A percentile compares a stretch with the other conserved stretches of the same genome.
These are phyloP conservation scores for Colletotrichum incanum DNA, from an alignment of 2,329 filamentous ascomycete genomes.

Conservation along the genomic window DNA sequence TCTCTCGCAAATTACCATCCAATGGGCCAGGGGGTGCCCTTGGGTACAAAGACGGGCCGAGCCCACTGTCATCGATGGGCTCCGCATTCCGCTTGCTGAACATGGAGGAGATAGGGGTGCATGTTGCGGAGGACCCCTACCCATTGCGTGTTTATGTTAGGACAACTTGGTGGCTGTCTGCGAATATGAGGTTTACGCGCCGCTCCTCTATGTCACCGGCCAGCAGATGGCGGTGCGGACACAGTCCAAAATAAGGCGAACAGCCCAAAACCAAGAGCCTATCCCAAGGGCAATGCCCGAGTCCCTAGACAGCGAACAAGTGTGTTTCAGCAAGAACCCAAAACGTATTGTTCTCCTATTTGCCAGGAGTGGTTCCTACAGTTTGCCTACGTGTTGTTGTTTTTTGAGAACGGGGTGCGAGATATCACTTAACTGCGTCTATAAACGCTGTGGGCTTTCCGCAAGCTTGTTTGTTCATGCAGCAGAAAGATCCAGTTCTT, in stretches of 20 bases:
- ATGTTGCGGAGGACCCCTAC: constrained; percentile 29
- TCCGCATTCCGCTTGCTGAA: constrained; percentile 27
- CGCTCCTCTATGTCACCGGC: not conserved
- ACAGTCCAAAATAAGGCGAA: constrained; percentile 11
- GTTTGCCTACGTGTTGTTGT: constrained; percentile 22
- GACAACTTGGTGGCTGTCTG: constrained; percentile 12
- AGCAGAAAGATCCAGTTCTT: not conserved
- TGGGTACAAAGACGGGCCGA: constrained; percentile 34
- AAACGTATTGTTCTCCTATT: constrained; percentile 11
- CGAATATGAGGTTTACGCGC: constrained; percentile 19
- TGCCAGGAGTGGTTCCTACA: constrained; percentile 9
- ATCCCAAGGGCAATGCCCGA: constrained; percentile 25
- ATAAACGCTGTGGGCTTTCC: constrained; percentile 17
- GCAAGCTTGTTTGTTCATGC: not conserved
- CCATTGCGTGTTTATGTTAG: constrained; percentile 31
- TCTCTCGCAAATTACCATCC: constrained; percentile 31
- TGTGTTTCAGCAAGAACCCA: constrained; percentile 20
- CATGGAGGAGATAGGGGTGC: constrained; percentile 28
- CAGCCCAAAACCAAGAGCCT: constrained; percentile 7
- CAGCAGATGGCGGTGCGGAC: not conserved
- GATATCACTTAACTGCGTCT: not conserved
- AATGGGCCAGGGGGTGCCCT: constrained; percentile 29
- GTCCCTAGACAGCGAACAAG: constrained; percentile 19
- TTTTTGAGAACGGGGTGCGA: constrained; percentile 14
- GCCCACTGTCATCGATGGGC: constrained; percentile 29